Conservation (phyloP, 2,329 filamentous ascomycete genomes). For the Pseudopithomyces maydicus region DNA sequence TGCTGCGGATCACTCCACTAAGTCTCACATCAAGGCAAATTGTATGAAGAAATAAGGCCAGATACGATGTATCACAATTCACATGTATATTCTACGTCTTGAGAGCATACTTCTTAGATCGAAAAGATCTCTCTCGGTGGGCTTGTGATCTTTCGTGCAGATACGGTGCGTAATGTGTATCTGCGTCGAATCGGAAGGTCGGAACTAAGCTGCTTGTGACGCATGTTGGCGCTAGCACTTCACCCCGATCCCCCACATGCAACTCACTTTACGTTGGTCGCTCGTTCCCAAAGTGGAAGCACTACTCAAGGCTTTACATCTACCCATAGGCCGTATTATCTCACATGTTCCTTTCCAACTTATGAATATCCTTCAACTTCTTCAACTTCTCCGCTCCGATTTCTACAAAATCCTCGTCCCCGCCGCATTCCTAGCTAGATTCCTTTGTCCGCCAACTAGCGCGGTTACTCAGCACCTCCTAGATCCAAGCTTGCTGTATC, state of each 20-base stretch:
- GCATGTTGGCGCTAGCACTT: not conserved
- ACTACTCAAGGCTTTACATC: not conserved
- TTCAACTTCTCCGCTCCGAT: not conserved
- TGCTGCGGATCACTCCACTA: too few species aligned
- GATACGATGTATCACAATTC: not conserved
- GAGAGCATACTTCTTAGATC: not conserved
- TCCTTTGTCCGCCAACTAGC: slow-evolving; percentile 14
- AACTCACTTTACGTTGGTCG: not conserved
- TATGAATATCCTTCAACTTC: not conserved
- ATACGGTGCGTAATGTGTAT: not conserved
- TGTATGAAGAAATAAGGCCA: too few species aligned
- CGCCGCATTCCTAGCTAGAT: slow-evolving; percentile 2
- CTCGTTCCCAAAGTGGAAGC: not conserved
- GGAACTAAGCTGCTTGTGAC: not conserved
- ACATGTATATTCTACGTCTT: not conserved
- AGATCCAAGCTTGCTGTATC: not conserved
- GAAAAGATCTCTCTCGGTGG: too few species aligned
- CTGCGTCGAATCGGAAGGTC: not conserved
- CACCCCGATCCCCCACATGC: not conserved
- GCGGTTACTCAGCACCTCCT: slow-evolving; percentile 23
- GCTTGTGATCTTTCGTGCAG: not conserved
- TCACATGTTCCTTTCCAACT: not conserved
- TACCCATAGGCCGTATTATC: not conserved
- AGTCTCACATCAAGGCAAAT: too few species aligned
- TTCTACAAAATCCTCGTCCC: not conserved